A percentile compares a stretch with the other conserved stretches of the same genome.
These are phyloP conservation scores for Rhizopogon vinicolor DNA, from an alignment of 768 basidiomycete genomes.

Conservation along the genomic window DNA sequence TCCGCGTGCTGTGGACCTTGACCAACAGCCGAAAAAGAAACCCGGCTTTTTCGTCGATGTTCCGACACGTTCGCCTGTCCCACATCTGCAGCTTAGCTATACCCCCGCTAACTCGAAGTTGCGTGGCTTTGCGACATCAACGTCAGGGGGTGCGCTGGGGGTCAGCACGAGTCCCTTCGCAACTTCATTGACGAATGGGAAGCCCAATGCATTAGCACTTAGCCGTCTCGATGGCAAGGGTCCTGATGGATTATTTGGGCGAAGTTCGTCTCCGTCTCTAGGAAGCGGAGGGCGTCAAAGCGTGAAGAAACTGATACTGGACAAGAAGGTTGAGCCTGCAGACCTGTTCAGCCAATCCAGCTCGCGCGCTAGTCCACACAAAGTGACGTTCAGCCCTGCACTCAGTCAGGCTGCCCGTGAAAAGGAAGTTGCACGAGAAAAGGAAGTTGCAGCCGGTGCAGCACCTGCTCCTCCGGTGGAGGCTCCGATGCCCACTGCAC, in stretches of 20 bases:
- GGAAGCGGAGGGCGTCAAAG: constrained; percentile 72
- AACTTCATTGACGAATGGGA: constrained; percentile 50
- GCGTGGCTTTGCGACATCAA: constrained; percentile 57
- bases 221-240: constrained; percentile 44
- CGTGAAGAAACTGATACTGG: constrained; percentile 89
- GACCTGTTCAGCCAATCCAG: constrained; percentile 59
- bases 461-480: constrained; percentile 20
- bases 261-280: constrained; percentile 55
- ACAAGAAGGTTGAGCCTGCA: constrained; percentile 75
- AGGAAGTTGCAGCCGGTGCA: constrained; percentile 24
- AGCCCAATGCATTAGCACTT: constrained; percentile 49
- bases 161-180: constrained; percentile 31
- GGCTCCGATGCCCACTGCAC: constrained; percentile 32
- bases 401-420: constrained; percentile 73
- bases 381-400: constrained; percentile 71
- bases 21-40: constrained; percentile 70
- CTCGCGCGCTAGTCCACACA: constrained; percentile 29
- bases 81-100: constrained; percentile 61
- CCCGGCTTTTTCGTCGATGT: constrained; percentile 72
- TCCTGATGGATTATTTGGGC: constrained; percentile 42
- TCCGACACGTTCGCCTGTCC: constrained; percentile 66
- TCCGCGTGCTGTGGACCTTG: constrained; percentile 57
- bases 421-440: constrained; percentile 50
- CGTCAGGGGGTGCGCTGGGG: constrained; percentile 32
- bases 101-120: constrained; percentile 60